phyloP scores from a whole-genome alignment of 1,284 basidiomycete species.

The Sporisorium sorghi region DNA sequence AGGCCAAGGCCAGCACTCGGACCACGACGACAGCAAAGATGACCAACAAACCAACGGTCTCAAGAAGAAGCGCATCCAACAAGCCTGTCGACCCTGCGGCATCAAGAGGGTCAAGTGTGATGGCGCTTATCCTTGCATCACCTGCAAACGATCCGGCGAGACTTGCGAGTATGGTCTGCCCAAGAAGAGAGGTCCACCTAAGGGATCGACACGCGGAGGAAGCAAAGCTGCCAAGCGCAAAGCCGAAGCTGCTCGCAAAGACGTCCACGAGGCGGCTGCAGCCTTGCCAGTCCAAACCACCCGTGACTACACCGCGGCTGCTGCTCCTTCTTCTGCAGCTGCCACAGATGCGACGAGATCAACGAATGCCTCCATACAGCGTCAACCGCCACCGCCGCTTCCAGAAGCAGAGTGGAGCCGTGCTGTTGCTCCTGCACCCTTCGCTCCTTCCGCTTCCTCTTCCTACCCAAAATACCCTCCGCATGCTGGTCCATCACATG shows the following conservation, averaged over 20 bases:
- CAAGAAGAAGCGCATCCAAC: slow-evolving; percentile 58
- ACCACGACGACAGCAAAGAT: slow-evolving; percentile 30
- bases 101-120: slow-evolving; percentile 60
- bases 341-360: not conserved
- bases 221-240: slow-evolving; percentile 41
- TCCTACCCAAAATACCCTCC: slow-evolving; percentile 21
- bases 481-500: slow-evolving; percentile 6
- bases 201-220: slow-evolving; percentile 54
- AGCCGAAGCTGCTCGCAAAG: slow-evolving; percentile 19
- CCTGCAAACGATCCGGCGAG: slow-evolving; percentile 53
- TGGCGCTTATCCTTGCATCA: slow-evolving; percentile 51
- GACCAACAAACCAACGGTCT: slow-evolving; percentile 25
- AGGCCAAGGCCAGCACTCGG: slow-evolving; percentile 9
- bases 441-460: not conserved
- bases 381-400: slow-evolving; percentile 16
- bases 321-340: slow-evolving; percentile 1
- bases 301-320: slow-evolving; percentile 16
- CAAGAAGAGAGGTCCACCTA: slow-evolving; percentile 61
- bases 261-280: slow-evolving; percentile 19
- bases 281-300: slow-evolving; percentile 26
- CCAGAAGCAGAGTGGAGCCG: slow-evolving; percentile 23
- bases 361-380: slow-evolving; percentile 7
- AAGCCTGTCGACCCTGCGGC: slow-evolving; percentile 57
- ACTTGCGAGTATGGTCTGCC: slow-evolving; percentile 56
- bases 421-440: not conserved